phyloP scores from a whole-genome alignment of 495 filamentous ascomycete species.

The Xylaria intraflava region DNA sequence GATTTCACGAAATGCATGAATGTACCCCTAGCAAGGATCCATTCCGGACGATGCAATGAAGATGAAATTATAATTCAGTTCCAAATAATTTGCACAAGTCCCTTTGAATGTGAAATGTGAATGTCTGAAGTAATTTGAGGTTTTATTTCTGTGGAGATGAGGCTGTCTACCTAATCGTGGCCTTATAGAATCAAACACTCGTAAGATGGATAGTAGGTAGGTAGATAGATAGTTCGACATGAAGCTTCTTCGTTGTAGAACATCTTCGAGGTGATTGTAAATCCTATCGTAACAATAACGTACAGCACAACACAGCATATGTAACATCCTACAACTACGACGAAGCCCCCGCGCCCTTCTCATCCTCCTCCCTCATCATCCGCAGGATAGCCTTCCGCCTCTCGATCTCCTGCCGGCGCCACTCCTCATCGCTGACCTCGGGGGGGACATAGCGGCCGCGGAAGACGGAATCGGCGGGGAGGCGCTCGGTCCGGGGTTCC shows the following conservation, averaged over 20 bases:
- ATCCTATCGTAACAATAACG: too few species aligned
- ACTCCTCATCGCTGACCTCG: conserved; percentile 56
- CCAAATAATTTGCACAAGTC: neutral
- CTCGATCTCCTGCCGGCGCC: conserved; percentile 47
- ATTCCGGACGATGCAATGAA: conserved; percentile 35
- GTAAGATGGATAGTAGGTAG: too few species aligned
- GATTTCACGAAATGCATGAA: conserved; percentile 32
- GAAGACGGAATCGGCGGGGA: conserved; percentile 40
- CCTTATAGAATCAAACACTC: too few species aligned
- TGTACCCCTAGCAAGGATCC: conserved; percentile 43
- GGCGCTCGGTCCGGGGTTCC: conserved; percentile 54
- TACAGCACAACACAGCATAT: too few species aligned
- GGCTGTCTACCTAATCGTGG: too few species aligned
- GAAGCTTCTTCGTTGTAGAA: too few species aligned
- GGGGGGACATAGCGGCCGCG: conserved; percentile 41
- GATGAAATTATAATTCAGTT: conserved; percentile 18
- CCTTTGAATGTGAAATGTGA: neutral
- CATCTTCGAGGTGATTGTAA: too few species aligned
- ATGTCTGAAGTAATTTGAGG: too few species aligned
- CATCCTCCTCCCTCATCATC: conserved; percentile 14
- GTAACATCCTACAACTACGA: neutral
- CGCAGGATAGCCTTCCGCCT: conserved; percentile 34
- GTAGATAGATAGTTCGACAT: too few species aligned
- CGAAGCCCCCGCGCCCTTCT: conserved; percentile 1
- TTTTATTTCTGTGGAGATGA: too few species aligned